Percentiles rank a stretch among this genome's conserved stretches.
These are phyloP conservation scores for Magnaporthiopsis incrustans DNA, from an alignment of 2,329 filamentous ascomycete species.

Conservation along the genomic window DNA sequence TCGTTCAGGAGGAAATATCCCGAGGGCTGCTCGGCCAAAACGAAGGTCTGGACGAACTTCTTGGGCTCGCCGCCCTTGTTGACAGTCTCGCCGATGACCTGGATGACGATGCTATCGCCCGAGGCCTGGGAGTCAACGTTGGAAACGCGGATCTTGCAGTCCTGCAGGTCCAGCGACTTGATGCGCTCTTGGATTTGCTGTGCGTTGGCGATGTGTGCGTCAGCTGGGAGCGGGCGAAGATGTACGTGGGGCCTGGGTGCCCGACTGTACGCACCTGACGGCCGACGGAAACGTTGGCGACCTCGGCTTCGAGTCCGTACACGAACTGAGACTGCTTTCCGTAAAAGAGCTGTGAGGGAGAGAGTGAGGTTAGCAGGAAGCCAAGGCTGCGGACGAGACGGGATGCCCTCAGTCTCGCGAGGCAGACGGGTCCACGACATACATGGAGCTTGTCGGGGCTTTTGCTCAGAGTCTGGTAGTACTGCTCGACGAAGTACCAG, in stretches of 20 bases:
- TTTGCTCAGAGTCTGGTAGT: constrained; percentile 96
- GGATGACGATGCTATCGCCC: constrained; percentile 88
- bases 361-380: neutral
- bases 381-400: neutral
- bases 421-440: constrained; percentile 23
- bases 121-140: constrained; percentile 97
- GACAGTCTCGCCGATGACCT: constrained; percentile 96
- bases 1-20: constrained; percentile 99
- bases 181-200: constrained; percentile 93
- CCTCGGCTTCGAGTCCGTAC: constrained; percentile 83
- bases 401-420: neutral
- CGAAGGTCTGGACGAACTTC: constrained; percentile 97
- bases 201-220: neutral
- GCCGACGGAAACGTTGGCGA: constrained; percentile 77
- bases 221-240: neutral
- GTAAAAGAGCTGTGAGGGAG: constrained; percentile 71
- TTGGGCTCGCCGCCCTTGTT: constrained; percentile 86
- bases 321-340: constrained; percentile 94
- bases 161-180: constrained; percentile 85
- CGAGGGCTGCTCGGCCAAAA: constrained; percentile 90
- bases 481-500: constrained; percentile 99
- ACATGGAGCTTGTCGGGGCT: constrained; percentile 86
- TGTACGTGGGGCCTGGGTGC: no score
- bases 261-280: constrained; percentile 59
- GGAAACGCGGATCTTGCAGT: constrained; percentile 96